These are phyloP conservation scores for Russula ochroleuca DNA, from an alignment of 768 basidiomycete species.

Conservation along the genomic window DNA sequence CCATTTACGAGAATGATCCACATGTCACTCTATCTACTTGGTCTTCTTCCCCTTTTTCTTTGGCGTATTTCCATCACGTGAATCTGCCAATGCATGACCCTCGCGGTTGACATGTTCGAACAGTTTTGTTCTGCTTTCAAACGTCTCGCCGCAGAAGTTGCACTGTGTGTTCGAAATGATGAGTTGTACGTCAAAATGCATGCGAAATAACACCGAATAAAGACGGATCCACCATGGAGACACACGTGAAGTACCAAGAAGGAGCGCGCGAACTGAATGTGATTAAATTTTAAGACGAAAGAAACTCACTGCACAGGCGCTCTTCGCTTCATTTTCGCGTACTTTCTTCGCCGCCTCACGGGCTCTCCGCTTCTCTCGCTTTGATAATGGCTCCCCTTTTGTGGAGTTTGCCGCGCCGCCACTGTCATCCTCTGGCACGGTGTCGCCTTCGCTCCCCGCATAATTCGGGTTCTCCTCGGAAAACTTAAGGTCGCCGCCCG, in stretches of 20 bases:
- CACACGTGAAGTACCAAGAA: neutral
- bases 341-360: constrained; percentile 70
- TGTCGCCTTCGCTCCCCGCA: constrained; percentile 5
- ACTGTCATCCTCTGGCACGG: constrained; percentile 19
- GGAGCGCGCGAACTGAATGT: constrained; percentile 7
- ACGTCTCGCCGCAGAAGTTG: constrained; percentile 61
- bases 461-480: neutral
- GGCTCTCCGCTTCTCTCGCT: constrained; percentile 77
- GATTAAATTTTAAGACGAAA: neutral
- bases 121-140: constrained; percentile 66
- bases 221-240: constrained; percentile 1
- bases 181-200: neutral
- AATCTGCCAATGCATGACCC: constrained; percentile 59
- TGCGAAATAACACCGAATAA: constrained; percentile 5
- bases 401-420: constrained; percentile 16
- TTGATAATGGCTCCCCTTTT: constrained; percentile 49
- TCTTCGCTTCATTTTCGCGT: constrained; percentile 18
- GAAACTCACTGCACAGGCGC: constrained; percentile 19
- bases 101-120: constrained; percentile 68
- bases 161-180: constrained; percentile 40
- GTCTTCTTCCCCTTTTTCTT: constrained; percentile 37
- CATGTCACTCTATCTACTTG: constrained; percentile 28
- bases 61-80: constrained; percentile 31
- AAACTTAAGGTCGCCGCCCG: neutral
- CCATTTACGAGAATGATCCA: neutral